These are phyloP conservation scores for Cucurbita moschata DNA, from an alignment of 306 rosid genomes.

Conservation along the genomic window DNA sequence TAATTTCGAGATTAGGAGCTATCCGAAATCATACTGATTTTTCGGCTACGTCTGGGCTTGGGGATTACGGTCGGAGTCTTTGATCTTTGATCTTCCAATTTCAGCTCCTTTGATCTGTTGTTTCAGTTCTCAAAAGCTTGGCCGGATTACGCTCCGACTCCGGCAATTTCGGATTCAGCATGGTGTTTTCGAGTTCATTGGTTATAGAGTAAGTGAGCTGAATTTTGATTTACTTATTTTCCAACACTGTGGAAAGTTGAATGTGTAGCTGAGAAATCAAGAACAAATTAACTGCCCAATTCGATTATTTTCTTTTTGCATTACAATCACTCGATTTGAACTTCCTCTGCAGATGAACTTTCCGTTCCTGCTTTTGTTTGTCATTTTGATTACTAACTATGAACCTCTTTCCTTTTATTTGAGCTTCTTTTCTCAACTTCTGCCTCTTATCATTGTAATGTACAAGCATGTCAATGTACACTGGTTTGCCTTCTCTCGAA, in stretches of 20 bases:
- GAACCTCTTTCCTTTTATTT: background rate
- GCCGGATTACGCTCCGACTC: background rate
- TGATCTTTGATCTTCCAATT: background rate
- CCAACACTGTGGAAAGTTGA: background rate
- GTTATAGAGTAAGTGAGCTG: background rate
- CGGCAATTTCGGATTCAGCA: background rate
- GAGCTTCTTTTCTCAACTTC: background rate
- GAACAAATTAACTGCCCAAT: background rate
- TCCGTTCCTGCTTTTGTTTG: background rate
- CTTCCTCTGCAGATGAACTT: background rate
- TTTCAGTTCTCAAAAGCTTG: background rate
- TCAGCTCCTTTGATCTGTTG: background rate
- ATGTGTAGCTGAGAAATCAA: background rate
- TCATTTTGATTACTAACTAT: background rate
- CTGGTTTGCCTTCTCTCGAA: background rate
- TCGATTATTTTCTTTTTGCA: background rate
- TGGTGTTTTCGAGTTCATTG: background rate
- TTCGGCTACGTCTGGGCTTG: background rate
- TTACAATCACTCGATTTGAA: background rate
- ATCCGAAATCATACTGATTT: background rate
- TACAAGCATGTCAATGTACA: background rate
- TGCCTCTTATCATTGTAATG: background rate
- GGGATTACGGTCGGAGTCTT: background rate
- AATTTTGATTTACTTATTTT: background rate
- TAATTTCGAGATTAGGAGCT: background rate